Evolutionary conservation across 495 filamentous ascomycete species (phyloP).

Genomic region (Tuber aestivum): DNA sequence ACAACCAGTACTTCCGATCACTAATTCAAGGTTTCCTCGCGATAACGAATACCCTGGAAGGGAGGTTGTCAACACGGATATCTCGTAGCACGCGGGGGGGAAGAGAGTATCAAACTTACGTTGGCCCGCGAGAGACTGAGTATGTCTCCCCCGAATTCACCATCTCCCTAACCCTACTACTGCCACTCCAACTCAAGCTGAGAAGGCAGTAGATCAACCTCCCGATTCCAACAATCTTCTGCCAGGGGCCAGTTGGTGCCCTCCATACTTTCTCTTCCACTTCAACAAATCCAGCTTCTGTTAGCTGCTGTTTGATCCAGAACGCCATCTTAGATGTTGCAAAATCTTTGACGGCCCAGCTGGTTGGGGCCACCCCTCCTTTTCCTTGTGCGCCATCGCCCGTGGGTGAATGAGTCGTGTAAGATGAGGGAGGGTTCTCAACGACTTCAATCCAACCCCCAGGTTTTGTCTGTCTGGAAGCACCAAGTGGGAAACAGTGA

Average conservation of each 20-base stretch:
- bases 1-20: not conserved
- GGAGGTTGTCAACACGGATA: not conserved
- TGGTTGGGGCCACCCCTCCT: constrained; percentile 21
- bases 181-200: constrained; percentile 37
- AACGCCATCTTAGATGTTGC: constrained; percentile 36
- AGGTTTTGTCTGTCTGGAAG: constrained; percentile 40
- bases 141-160: constrained; percentile 28
- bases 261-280: constrained; percentile 40
- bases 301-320: constrained; percentile 40
- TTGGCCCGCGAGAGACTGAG: constrained; percentile 25
- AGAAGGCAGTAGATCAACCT: constrained; percentile 35
- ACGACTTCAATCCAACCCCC: constrained; percentile 42
- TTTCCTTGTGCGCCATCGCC: constrained; percentile 24
- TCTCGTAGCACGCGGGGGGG: not conserved
- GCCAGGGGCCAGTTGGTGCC: constrained; percentile 32
- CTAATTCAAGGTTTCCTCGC: constrained; percentile 34
- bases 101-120: constrained; percentile 18
- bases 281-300: constrained; percentile 40
- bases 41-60: constrained; percentile 38
- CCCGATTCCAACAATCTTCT: constrained; percentile 37
- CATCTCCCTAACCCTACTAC: constrained; percentile 13
- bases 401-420: constrained; percentile 20
- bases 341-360: constrained; percentile 11
- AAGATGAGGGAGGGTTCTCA: constrained; percentile 34
- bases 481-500: not conserved